A percentile compares a stretch with the other conserved stretches of the same genome.
phyloP scores from a whole-genome alignment of 2,329 filamentous ascomycete genomes.

The Thelonectria blattea region DNA sequence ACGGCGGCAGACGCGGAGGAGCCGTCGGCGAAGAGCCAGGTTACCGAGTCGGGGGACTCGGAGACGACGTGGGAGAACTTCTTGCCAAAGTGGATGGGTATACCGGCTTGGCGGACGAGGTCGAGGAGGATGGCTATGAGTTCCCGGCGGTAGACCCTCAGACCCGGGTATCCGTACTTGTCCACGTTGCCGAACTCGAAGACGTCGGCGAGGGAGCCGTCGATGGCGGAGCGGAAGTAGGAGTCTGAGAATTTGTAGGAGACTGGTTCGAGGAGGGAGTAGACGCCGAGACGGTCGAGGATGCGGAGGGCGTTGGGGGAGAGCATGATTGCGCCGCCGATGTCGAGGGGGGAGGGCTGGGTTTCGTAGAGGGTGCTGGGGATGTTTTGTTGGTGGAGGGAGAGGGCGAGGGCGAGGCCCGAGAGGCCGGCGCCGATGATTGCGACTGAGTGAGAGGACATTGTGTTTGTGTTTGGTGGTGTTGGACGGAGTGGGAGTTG shows the following conservation, averaged over 20 bases:
- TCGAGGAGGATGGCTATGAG: constrained; percentile 56
- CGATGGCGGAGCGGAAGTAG: constrained; percentile 50
- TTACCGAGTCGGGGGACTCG: constrained; percentile 49
- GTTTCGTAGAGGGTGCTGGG: constrained; percentile 58
- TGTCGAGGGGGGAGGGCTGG: constrained; percentile 50
- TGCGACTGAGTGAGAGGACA: constrained; percentile 31
- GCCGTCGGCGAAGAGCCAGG: constrained; percentile 56
- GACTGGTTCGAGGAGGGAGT: constrained; percentile 49
- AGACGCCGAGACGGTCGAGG: constrained; percentile 57
- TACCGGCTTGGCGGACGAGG: constrained; percentile 46
- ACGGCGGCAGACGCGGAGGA: constrained; percentile 46
- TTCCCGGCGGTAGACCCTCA: constrained; percentile 60
- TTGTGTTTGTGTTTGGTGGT: not conserved
- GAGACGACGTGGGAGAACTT: constrained; percentile 53
- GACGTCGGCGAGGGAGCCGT: constrained; percentile 42
- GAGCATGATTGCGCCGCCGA: constrained; percentile 63
- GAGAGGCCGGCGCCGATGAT: constrained; percentile 47
- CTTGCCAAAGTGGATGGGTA: constrained; percentile 53
- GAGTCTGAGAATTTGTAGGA: constrained; percentile 60
- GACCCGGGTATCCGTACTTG: constrained; percentile 58
- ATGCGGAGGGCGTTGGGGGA: constrained; percentile 64
- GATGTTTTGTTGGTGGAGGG: constrained; percentile 59
- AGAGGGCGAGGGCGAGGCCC: constrained; percentile 61
- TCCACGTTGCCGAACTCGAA: constrained; percentile 56
- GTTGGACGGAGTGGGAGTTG: not conserved